Evolutionary conservation across 164 flowering plant species (phyloP).

Genomic region (Houttuynia cordata): DNA sequence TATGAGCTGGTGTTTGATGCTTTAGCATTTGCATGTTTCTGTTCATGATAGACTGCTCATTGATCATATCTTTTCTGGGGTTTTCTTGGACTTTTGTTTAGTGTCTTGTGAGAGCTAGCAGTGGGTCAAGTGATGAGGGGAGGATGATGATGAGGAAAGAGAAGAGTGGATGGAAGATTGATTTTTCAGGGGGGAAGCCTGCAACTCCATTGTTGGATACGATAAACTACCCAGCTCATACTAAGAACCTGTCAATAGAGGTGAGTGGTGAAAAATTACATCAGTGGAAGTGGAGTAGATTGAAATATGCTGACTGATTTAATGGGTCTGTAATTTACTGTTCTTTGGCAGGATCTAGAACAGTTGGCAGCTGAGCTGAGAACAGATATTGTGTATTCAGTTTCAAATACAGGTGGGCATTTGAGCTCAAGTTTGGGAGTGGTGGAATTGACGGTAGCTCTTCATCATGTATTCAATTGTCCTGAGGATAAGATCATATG

Average conservation of each 20-base stretch:
- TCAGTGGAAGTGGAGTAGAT: no score
- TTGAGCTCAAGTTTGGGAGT: conserved; percentile 82
- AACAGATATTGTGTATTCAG: conserved; percentile 60
- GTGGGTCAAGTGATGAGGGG: conserved; percentile 26
- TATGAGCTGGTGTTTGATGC: no score
- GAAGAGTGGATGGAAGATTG: conserved; percentile 40
- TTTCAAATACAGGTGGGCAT: conserved; percentile 81
- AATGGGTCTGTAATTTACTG: not conserved
- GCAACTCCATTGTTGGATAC: conserved; percentile 76
- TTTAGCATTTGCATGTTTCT: no score
- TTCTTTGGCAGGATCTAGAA: conserved; percentile 55
- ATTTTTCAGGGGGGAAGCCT: conserved; percentile 57
- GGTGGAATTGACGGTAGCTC: conserved; percentile 75
- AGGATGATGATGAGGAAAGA: conserved; percentile 26
- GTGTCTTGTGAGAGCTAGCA: conserved; percentile 31
- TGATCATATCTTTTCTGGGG: no score
- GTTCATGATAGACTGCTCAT: no score
- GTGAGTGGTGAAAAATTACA: conserved; percentile 12
- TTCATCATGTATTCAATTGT: conserved; percentile 78
- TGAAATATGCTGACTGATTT: no score
- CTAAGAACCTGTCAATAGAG: conserved; percentile 67
- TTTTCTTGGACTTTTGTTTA: conserved; percentile 1
- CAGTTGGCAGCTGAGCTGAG: conserved; percentile 75
- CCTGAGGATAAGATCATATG: conserved; percentile 89
- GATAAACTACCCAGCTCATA: conserved; percentile 62